Evolutionary conservation across 345 rosid species (phyloP).

Genomic region (Heritiera littoralis): DNA sequence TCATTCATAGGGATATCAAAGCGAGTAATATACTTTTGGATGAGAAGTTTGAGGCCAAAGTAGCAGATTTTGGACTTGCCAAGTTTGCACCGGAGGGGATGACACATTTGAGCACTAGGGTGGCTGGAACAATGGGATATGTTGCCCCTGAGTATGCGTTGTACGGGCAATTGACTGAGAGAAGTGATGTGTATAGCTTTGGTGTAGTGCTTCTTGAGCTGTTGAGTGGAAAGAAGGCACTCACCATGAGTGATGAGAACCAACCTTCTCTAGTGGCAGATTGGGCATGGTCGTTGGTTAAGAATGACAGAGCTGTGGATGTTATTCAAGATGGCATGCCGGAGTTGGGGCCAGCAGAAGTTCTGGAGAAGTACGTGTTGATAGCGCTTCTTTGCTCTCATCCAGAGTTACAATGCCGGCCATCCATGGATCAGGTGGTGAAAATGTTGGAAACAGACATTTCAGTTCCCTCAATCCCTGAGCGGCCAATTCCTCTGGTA

Average conservation of each 20-base stretch:
- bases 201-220: slow-evolving; percentile 93
- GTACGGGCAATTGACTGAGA: slow-evolving; percentile 83
- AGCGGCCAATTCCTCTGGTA: slow-evolving; percentile 73
- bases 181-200: slow-evolving; percentile 89
- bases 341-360: slow-evolving; percentile 54
- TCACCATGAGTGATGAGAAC: slow-evolving; percentile 45
- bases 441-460: slow-evolving; percentile 85
- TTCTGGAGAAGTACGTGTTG: slow-evolving; percentile 79
- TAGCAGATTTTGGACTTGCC: slow-evolving; percentile 89
- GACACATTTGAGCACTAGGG: slow-evolving; percentile 89
- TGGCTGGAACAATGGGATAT: slow-evolving; percentile 95
- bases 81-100: slow-evolving; percentile 79
- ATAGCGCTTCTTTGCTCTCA: slow-evolving; percentile 87
- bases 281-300: slow-evolving; percentile 92
- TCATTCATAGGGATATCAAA: slow-evolving; percentile 88
- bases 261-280: slow-evolving; percentile 73
- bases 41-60: slow-evolving; percentile 75
- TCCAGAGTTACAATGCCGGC: slow-evolving; percentile 83
- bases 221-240: slow-evolving; percentile 80
- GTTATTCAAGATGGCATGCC: slow-evolving; percentile 79
- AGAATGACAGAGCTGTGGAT: slow-evolving; percentile 59
- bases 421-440: slow-evolving; percentile 94
- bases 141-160: slow-evolving; percentile 95
- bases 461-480: slow-evolving; percentile 71
- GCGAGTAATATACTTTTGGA: slow-evolving; percentile 89